A percentile compares a stretch with the other conserved stretches of the same genome.
phyloP scores from a whole-genome alignment of 495 filamentous ascomycete genomes.

The Talaromyces stipitatus region DNA sequence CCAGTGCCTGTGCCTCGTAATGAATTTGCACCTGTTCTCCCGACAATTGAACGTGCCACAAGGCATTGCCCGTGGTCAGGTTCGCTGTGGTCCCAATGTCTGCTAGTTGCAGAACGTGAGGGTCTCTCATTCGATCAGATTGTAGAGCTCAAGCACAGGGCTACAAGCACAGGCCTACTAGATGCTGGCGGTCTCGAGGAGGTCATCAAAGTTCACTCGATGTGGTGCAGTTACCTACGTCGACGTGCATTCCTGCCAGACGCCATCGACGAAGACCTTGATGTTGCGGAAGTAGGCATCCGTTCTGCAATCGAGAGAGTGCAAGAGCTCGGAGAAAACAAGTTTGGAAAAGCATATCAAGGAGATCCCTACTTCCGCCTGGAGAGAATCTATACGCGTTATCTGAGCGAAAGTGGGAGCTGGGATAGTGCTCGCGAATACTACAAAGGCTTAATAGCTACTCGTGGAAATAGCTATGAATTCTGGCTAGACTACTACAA shows the following conservation, averaged over 20 bases:
- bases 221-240: conserved; percentile 90
- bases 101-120: conserved; percentile 73
- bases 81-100: conserved; percentile 79
- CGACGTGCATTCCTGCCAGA: conserved; percentile 69
- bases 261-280: conserved; percentile 79
- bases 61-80: conserved; percentile 91
- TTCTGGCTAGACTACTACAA: conserved; percentile 89
- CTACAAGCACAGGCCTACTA: conserved; percentile 73
- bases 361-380: conserved; percentile 83
- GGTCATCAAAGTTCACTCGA: conserved; percentile 78
- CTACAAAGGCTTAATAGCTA: conserved; percentile 62
- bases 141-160: conserved; percentile 82
- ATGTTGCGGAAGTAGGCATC: conserved; percentile 86
- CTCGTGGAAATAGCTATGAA: conserved; percentile 69
- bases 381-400: conserved; percentile 87
- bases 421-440: conserved; percentile 58
- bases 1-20: conserved; percentile 20
- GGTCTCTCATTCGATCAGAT: conserved; percentile 68
- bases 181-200: conserved; percentile 71
- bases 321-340: conserved; percentile 64
- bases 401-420: conserved; percentile 68
- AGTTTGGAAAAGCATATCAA: conserved; percentile 66
- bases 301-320: conserved; percentile 77
- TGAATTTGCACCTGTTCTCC: conserved; percentile 28
- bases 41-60: conserved; percentile 67